phyloP scores from a whole-genome alignment of 441 rosid species.

The Isatis lusitanica region DNA sequence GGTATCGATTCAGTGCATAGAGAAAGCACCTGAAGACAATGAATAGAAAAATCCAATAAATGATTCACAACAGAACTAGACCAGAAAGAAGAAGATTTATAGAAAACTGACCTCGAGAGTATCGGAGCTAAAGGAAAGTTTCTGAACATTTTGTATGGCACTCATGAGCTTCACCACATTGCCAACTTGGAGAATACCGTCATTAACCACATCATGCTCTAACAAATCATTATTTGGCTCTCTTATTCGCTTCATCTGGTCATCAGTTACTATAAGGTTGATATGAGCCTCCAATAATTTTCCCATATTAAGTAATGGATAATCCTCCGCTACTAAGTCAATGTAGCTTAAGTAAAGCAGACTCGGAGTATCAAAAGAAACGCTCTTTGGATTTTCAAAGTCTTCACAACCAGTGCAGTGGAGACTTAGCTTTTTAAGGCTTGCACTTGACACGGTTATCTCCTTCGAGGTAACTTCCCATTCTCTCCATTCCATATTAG shows the following conservation, averaged over 20 bases:
- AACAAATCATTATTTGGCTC: not conserved
- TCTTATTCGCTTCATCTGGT: conserved; percentile 10
- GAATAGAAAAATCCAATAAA: not conserved
- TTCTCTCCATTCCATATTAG: not conserved
- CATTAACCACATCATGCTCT: not conserved
- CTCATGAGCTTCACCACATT: conserved; percentile 26
- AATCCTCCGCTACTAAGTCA: conserved; percentile 18
- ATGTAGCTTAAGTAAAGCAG: conserved; percentile 6
- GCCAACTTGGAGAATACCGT: not conserved
- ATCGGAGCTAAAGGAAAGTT: not conserved
- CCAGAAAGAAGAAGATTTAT: not conserved
- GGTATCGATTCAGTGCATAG: not conserved
- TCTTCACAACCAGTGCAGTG: not conserved
- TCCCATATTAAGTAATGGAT: conserved; percentile 12
- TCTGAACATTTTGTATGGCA: conserved; percentile 1
- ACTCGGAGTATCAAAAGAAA: conserved; percentile 27
- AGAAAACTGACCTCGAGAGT: conserved; percentile 15
- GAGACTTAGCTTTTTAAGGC: not conserved
- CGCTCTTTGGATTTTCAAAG: not conserved
- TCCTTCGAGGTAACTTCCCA: not conserved
- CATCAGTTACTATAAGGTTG: not conserved
- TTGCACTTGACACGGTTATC: conserved; percentile 2
- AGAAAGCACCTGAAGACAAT: not conserved
- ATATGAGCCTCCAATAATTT: not conserved
- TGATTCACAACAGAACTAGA: not conserved